phyloP scores from a whole-genome alignment of 306 rosid species.

The Amphicarpaea edgeworthii region DNA sequence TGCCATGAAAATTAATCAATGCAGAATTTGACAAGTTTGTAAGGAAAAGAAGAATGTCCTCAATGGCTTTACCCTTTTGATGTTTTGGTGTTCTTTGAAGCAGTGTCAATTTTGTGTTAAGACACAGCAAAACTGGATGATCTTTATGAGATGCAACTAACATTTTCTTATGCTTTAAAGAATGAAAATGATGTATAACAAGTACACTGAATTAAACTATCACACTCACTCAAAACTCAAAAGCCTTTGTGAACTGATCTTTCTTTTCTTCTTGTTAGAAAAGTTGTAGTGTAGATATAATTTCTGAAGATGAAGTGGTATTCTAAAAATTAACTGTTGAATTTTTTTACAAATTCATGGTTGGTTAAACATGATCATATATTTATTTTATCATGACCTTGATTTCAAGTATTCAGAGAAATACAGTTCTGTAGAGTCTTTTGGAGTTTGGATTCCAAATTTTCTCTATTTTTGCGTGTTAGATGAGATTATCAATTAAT shows the following conservation, averaged over 20 bases:
- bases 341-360: background rate
- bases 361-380: background rate
- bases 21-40: constrained; percentile 40
- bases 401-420: constrained; percentile 20
- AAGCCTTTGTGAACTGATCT: background rate
- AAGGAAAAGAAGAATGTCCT: constrained; percentile 47
- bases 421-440: background rate
- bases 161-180: constrained; percentile 54
- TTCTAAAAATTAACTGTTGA: background rate
- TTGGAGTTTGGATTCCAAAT: constrained; percentile 13
- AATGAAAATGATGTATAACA: constrained; percentile 55
- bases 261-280: background rate
- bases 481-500: background rate
- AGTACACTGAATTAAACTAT: constrained; percentile 40
- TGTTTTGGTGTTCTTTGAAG: constrained; percentile 28
- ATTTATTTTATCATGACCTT: background rate
- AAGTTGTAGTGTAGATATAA: background rate
- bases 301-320: background rate
- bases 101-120: constrained; percentile 37
- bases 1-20: constrained; percentile 32
- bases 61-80: constrained; percentile 25
- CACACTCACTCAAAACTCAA: constrained; percentile 27
- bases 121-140: constrained; percentile 22
- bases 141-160: constrained; percentile 61
- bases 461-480: background rate